These are phyloP conservation scores for Quercus engelmannii DNA, from an alignment of 306 rosid genomes.

Conservation along the genomic window DNA sequence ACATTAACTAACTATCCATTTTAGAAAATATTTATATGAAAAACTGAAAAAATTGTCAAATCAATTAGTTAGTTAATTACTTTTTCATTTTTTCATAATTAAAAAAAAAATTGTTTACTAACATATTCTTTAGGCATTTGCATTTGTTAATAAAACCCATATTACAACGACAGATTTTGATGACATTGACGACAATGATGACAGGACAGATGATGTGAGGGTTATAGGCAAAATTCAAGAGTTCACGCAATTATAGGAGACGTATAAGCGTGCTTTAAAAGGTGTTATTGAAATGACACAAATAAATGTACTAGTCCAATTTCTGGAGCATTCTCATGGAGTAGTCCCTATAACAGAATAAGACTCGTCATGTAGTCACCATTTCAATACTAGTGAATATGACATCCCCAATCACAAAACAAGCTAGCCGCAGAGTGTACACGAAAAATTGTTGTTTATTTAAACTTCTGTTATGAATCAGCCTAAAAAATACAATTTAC, in stretches of 20 bases:
- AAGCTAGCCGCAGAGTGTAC: background rate
- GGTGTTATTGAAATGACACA: background rate
- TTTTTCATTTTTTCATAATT: too few relatives aligned
- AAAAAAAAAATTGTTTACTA: too few relatives aligned
- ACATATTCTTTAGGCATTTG: too few relatives aligned
- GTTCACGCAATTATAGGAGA: background rate
- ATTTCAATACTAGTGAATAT: background rate
- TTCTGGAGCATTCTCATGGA: background rate
- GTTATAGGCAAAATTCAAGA: background rate
- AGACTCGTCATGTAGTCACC: background rate
- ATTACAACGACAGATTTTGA: background rate
- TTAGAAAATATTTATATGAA: too few relatives aligned
- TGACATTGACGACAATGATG: background rate
- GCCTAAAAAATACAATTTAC: background rate
- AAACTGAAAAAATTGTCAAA: too few relatives aligned
- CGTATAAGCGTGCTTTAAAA: background rate
- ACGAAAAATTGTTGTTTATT: background rate
- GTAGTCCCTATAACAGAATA: background rate
- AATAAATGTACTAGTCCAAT: background rate
- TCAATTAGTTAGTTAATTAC: too few relatives aligned
- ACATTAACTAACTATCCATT: rapidly evolving
- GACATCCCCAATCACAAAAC: background rate
- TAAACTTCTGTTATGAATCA: background rate
- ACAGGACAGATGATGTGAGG: background rate
- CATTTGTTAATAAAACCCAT: too few relatives aligned